Evolutionary conservation across 495 filamentous ascomycete species (phyloP), one percentile per base, ranked within the genome.

Genomic region (Barbatosphaeria neglecta): DNA sequence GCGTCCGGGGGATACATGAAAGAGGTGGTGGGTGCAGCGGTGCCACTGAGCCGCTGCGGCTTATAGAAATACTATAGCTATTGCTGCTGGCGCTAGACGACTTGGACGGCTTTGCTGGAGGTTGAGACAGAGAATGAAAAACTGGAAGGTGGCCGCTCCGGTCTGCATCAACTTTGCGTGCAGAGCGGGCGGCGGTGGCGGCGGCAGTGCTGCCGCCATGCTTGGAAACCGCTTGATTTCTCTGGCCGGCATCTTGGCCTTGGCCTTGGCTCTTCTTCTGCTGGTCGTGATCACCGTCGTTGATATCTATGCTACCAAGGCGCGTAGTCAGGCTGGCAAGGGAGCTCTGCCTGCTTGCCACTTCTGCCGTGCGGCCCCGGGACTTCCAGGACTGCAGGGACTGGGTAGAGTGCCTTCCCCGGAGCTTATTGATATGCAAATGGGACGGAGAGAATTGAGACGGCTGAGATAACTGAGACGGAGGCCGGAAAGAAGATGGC

Each of bases 151-250:
- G 15, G 31, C 31, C 13, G 13, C 13, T n/a, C 1, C 2, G 31
- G 13, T 35, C 31, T 35, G 31, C 6, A 2, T 35, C 49, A 25
- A 52, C 50, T 41, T 44, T 48, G 17, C 25, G 37, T 13, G 19
- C 18, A 38, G 33, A 48, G 24, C 37, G 48, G 22, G 28, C 27
- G 9, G 25, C 48, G 18, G 11, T 42, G 41, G 22, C 38, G 46
- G 48, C 45, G 37, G 39, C 25, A 51, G 43, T 37, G 13, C 48
- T 51, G 16, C 44, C 33, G 17, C 41, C 20, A 38, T 28, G 39
- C 16, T 56, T 55, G 44, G 62, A 58, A 48, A 48, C 65, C 65
- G 60, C 69, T 72, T 68, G 69, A 66, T 45, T 45, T 48, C 57
- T 56, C 40, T 45, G 47, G 15, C 42, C 13, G 28, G 10, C 25